Evolutionary conservation across 805 yeast species (phyloP), one percentile per base, ranked within the genome.

Genomic region (Wickerhamiella shivajii): DNA sequence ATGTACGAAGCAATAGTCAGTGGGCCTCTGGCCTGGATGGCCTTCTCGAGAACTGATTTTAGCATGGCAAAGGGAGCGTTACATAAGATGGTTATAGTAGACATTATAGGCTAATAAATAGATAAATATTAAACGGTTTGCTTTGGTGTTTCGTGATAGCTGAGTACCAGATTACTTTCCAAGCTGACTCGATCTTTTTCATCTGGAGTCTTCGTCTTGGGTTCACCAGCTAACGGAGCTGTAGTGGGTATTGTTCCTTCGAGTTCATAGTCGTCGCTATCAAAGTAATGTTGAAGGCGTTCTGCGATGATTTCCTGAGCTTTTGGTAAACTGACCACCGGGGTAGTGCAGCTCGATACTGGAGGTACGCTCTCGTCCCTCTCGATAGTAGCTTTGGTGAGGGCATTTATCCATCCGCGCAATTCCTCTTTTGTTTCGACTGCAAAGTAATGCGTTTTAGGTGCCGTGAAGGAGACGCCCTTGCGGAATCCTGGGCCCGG

Each of bases 401-500:
- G 62, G 0, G 95, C 93, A 34, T 84, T 78, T 73, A 85, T 74
- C 99, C 99, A 90, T 2, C 67, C 69, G 51, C 94, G 67, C 94
- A 87, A 78, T 42, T 87, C 97, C 31, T 83, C 93, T 37, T 66
- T 70, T 0, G 81, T 67, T 31, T 90, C 96, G 27, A 87, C 95
- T 0, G 97, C 96, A 65, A 90, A 90, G 55, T 77, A 90, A 49
- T 90, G 98, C 6, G 84, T 79, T 44, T 84, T 81, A 18, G 94
- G 98, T 43, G 85, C 94, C 0, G 99, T 90, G 54, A 90, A 90
- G 0, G 94, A 85, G 37, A 90, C 69, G 0, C 97, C 97, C 57
- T 85, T 87, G 44, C 77, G 75, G 34, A 87, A 80, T 0, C 99
- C 99, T 0, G 97, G 97, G 2, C 93, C 93, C 0, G 99, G 99